Conservation (phyloP, 371 early-diverging fungal genomes). For the Gilbertella persicaria region DNA sequence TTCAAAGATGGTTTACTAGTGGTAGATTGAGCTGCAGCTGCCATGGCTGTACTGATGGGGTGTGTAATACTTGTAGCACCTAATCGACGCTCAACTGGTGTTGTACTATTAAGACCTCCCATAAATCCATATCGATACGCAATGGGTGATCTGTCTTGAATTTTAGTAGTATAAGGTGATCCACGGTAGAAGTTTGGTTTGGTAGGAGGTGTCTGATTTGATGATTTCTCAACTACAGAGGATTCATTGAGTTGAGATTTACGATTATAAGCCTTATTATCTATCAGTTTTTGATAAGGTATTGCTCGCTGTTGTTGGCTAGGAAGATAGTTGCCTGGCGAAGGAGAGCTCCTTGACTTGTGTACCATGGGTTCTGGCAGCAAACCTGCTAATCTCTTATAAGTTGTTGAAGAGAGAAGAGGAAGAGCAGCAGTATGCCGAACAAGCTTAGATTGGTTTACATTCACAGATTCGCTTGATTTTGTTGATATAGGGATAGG, state of each 20-base stretch:
- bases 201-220: neutral
- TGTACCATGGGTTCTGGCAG: slow-evolving; percentile 25
- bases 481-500: neutral
- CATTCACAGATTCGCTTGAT: neutral
- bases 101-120: neutral
- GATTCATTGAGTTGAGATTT: slow-evolving; percentile 13
- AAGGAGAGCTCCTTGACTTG: slow-evolving; percentile 40
- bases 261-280: slow-evolving; percentile 5
- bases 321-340: slow-evolving; percentile 11
- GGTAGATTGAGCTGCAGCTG: neutral
- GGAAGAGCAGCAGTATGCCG: slow-evolving; percentile 28
- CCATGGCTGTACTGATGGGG: slow-evolving; percentile 1
- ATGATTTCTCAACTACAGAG: neutral
- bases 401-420: slow-evolving; percentile 25
- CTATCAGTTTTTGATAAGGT: slow-evolving; percentile 15
- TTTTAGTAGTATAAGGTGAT: slow-evolving; percentile 16
- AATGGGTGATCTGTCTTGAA: slow-evolving; percentile 16
- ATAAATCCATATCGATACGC: slow-evolving; percentile 26
- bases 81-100: slow-evolving; percentile 4
- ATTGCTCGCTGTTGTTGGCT: slow-evolving; percentile 7
- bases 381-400: slow-evolving; percentile 31
- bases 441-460: slow-evolving; percentile 10
- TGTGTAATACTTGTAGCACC: slow-evolving; percentile 6
- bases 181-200: slow-evolving; percentile 21
- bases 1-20: neutral